A percentile compares a stretch with the other conserved stretches of the same genome.
phyloP scores from a whole-genome alignment of 192 early-diverging fungal species.

The Entomortierella beljakovae region DNA sequence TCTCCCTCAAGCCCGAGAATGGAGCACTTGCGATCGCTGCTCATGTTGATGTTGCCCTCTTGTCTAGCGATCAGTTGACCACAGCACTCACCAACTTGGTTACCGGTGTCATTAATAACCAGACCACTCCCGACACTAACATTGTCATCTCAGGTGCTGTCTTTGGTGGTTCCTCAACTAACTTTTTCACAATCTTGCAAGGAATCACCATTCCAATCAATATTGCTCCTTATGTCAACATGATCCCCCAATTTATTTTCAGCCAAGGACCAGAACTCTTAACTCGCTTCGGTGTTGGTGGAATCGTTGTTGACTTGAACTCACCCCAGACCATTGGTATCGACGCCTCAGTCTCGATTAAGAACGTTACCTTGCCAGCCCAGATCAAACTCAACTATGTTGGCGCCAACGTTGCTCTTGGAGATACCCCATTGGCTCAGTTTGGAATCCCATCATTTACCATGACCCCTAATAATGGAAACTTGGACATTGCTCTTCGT shows the following conservation, averaged over 20 bases:
- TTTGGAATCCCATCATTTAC: slow-evolving; percentile 22
- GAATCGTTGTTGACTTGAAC: slow-evolving; percentile 29
- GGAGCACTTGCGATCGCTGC: slow-evolving; percentile 24
- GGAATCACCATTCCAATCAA: slow-evolving; percentile 31
- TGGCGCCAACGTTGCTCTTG: slow-evolving; percentile 31
- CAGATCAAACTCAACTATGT: slow-evolving; percentile 47
- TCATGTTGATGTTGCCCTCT: slow-evolving; percentile 17
- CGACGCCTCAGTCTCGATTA: slow-evolving; percentile 25
- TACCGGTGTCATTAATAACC: slow-evolving; percentile 20
- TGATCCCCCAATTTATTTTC: slow-evolving; percentile 7
- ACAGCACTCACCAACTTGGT: slow-evolving; percentile 20
- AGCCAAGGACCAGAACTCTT: slow-evolving; percentile 14
- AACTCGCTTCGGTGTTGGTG: slow-evolving; percentile 17
- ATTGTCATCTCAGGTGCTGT: slow-evolving; percentile 32
- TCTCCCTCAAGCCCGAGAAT: slow-evolving; percentile 21
- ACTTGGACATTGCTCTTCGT: slow-evolving; percentile 25
- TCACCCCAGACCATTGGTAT: slow-evolving; percentile 45
- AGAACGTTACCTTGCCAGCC: slow-evolving; percentile 40
- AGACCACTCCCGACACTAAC: slow-evolving; percentile 23
- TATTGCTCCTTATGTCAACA: slow-evolving; percentile 21
- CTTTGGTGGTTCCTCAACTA: slow-evolving; percentile 45
- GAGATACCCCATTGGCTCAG: slow-evolving; percentile 15
- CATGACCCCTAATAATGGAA: slow-evolving; percentile 16
- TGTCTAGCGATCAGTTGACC: slow-evolving; percentile 10
- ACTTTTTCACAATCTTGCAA: slow-evolving; percentile 47